A percentile compares a stretch with the other conserved stretches of the same genome.
These are phyloP conservation scores for Lasiodiplodia hormozganensis DNA, from an alignment of 2,329 filamentous ascomycete species.

Conservation along the genomic window DNA sequence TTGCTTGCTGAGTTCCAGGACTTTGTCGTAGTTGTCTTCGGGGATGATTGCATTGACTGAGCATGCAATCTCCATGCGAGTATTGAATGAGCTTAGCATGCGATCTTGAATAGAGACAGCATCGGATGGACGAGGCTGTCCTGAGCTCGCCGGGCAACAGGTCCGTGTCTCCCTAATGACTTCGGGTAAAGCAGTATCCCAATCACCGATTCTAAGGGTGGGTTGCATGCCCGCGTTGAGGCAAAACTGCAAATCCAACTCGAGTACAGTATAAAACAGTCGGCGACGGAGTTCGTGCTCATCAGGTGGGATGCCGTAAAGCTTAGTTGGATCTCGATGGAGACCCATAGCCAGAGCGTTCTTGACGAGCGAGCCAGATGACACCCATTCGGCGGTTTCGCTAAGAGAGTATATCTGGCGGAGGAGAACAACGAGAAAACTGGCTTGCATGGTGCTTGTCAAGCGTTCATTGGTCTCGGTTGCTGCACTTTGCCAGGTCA, in stretches of 20 bases:
- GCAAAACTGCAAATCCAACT: conserved; percentile 47
- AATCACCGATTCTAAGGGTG: conserved; percentile 9
- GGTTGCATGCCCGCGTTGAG: conserved; percentile 34
- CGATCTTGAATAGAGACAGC: conserved; percentile 5
- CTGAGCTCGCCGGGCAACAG: neutral
- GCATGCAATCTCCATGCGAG: conserved; percentile 7
- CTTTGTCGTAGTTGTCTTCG: conserved; percentile 20
- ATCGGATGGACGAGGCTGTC: neutral
- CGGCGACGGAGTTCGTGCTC: conserved; percentile 53
- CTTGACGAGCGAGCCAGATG: conserved; percentile 47
- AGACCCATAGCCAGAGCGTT: conserved; percentile 53
- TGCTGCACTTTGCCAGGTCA: conserved; percentile 20
- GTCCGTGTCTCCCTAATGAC: neutral
- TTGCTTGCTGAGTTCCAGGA: conserved; percentile 14
- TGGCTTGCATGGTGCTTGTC: conserved; percentile 8
- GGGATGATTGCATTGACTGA: conserved; percentile 10
- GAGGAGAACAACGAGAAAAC: conserved; percentile 1
- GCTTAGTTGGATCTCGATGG: conserved; percentile 48
- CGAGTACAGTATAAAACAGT: conserved; percentile 53
- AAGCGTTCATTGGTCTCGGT: conserved; percentile 19
- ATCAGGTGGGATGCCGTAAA: conserved; percentile 46
- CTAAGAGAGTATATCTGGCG: conserved; percentile 7
- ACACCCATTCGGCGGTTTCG: conserved; percentile 8
- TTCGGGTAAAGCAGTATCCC: conserved; percentile 5
- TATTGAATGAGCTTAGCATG: conserved; percentile 13